Evolutionary conservation across 1,284 basidiomycete genomes (phyloP).

Genomic region (Trametes polyzona): DNA sequence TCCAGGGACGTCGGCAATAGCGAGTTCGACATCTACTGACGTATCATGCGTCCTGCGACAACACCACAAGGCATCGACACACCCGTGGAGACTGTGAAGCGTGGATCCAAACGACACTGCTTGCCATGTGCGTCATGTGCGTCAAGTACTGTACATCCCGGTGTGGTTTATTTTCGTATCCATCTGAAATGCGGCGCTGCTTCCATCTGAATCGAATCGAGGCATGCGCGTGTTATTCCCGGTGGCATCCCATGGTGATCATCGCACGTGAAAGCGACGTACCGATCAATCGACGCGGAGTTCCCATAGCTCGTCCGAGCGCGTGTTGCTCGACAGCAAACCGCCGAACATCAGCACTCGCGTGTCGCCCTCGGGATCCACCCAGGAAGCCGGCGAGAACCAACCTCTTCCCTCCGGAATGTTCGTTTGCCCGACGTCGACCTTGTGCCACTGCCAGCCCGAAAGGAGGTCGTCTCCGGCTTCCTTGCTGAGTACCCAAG

Average conservation of each 20-base stretch:
- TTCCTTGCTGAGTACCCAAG: slow-evolving; percentile 33
- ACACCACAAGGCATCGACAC: not conserved
- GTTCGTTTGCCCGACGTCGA: slow-evolving; percentile 16
- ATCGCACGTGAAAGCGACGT: not conserved
- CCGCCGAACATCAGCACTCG: slow-evolving; percentile 30
- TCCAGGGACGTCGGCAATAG: slow-evolving; percentile 12
- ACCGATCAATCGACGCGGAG: slow-evolving; percentile 25
- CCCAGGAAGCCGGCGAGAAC: slow-evolving; percentile 28
- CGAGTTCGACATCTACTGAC: slow-evolving; percentile 8
- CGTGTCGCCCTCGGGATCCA: slow-evolving; percentile 21
- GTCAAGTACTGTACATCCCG: not conserved
- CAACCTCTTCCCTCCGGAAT: slow-evolving; percentile 31
- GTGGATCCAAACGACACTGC: not conserved
- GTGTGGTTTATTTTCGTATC: not conserved
- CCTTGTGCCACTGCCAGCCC: slow-evolving; percentile 29
- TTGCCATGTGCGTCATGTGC: not conserved
- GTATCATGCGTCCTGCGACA: not conserved
- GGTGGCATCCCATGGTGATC: not conserved
- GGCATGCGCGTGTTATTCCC: not conserved
- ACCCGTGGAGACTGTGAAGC: not conserved
- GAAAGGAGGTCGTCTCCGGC: slow-evolving; percentile 6
- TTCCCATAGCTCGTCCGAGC: slow-evolving; percentile 32
- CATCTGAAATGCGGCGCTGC: not conserved
- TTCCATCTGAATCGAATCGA: not conserved
- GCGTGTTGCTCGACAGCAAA: slow-evolving; percentile 27